Evolutionary conservation across 2,329 filamentous ascomycete genomes (phyloP), one percentile per base, ranked within the genome.

Genomic region (Lachnellula hyalina): DNA sequence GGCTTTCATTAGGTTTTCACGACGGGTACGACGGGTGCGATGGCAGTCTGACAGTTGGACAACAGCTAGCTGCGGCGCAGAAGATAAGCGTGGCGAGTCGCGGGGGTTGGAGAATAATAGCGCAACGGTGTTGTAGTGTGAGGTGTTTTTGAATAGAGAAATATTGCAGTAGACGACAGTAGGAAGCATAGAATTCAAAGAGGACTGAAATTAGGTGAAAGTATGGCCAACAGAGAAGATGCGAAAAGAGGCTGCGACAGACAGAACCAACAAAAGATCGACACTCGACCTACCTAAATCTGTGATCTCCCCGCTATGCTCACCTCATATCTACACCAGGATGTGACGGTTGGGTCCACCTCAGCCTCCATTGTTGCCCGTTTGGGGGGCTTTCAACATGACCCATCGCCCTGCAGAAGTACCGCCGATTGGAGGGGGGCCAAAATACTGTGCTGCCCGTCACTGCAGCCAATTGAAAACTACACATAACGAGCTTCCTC

Each of bases 181-280:
- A 44, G 41, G 38, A 41, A 41, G 38, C 7, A 41, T 19, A 23
- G 21, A 23, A 44, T 25, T 21, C 19, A 23, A 44, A 12, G 19
- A 25, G 19, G 11, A 11, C 12, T 14, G 19, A 44, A 25, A 25
- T 14, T 11, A 12, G 11, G 57, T 71, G 5, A 58, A 57, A 7
- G 67, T 38, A 17, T 45, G 36, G 19, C 23, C 12, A 17, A 32
- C 11, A 15, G 23, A 12, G 8, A 19, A 35, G 7, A n/a, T 48
- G 28, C 44, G 28, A 32, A 47, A 47, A 35, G 34, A 49, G 34
- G 14, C 17, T 49, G 47, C 17, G n/a, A 49, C 21, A 32, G 47
- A 49, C 21, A 32, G 35, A 15, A 21, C 32, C 21, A 19, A 36
- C 35, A 35, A 49, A 40, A 49, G 47, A 49, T 49, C 47, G 34